Evolutionary conservation across 2,329 filamentous ascomycete genomes (phyloP), one percentile per base, ranked within the genome.

Genomic region (Trichoderma atrobrunneum): DNA sequence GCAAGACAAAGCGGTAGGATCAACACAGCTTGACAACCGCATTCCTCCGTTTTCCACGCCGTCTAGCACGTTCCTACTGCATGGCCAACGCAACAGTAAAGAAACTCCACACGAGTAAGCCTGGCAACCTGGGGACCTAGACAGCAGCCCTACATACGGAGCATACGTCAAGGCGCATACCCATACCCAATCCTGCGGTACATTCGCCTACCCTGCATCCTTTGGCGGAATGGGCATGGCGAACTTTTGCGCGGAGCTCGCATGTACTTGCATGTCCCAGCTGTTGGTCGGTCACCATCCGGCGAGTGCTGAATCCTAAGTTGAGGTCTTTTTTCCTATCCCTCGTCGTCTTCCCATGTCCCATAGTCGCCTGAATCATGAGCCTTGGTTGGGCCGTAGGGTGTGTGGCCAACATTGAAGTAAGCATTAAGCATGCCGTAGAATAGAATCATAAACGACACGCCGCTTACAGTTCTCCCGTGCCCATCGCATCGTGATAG

Each of bases 111-210:
- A 54, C n/a, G 3, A 54, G 48, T 12, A 59, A 11, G n/a, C 26
- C 16, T 21, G 21, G 56, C n/a, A n/a, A n/a, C 28, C 8, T 32
- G 26, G 16, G 16, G 1, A 12, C 21, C 21, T 16, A 16, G 39
- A 43, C 43, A 57, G 21, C 64, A 67, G 64, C 64, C 64, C 64
- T 67, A 67, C 64, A 67, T 67, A 67, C 64, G 34, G 34, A 67
- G 51, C 32, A 26, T 30, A 24, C 64, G 32, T 18, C 26, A n/a
- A n/a, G 32, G 10, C 21, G 8, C 61, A 30, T 48, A 11, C 39
- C 18, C 36, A 39, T 39, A 18, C 36, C 36, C 36, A 32, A 32
- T 36, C 24, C 36, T 48, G 21, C 26, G 6, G 14, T 51, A 7
- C 43, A 51, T 21, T 43, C 26, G 18, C 39, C 61, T 59, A 67